Base-by-base conservation (phyloP, 768 basidiomycete species). In the Russula vinacea region DNA sequence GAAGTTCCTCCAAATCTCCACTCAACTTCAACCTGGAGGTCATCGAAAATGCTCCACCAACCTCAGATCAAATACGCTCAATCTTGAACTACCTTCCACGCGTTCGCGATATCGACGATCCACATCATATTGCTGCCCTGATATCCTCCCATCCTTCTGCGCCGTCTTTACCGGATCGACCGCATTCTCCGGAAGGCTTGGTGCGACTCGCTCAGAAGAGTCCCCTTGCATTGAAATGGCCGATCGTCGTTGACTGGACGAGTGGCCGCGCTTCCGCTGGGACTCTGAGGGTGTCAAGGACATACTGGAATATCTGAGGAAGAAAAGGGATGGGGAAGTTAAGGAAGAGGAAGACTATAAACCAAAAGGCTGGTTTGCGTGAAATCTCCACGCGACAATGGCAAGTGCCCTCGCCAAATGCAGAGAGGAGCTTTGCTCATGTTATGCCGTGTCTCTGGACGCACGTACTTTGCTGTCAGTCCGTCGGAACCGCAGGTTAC, bases 201-300 rank as follows among this genome's bases (percentile, higher is more conserved):
- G 76, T 76, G 2, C 74, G 79, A 33, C 77, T 89, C 11, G 88
- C 78, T 0, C 68, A 75, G 50, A 77, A 78, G 73, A 84, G 85
- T 62, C 87, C 85, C 1, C 78, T 78, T 16, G 83, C 82, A 17
- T 73, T 90, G 68, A 89, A 84, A 67, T 92, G 88, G 89, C 90
- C 90, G 0, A 81, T 92, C 52, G 87, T 92, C 0, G 90, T 92
- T 2, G 85, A 92, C 68, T 92, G 90, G 90, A 74, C 78, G 17
- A 80, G 78, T 26, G 90, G 90, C 1, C 79, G 79, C 47, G 88
- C 84, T 11, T 80, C 80, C 22, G 74, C 90, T 0, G 90, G 90
- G 84, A 87, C 64, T 76, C 85, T 19, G 86, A 89, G 7, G 85
- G 85, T 22, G 90, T 90, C n/a, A 82, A 80, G 59, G 70, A 71